phyloP scores from a whole-genome alignment of 371 early-diverging fungal genomes.

The Nematocida parisii region DNA sequence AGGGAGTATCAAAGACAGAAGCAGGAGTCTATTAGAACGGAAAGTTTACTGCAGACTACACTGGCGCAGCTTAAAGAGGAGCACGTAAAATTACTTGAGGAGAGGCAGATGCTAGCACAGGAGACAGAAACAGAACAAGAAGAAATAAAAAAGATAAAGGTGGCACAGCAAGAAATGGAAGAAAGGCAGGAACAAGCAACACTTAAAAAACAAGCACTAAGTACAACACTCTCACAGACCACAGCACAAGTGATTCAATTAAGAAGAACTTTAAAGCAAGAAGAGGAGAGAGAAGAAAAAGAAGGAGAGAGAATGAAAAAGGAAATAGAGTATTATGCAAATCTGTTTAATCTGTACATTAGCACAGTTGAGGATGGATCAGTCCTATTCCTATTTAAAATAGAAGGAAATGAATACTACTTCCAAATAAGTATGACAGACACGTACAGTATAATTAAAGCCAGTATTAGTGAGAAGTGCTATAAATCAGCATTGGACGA shows the following conservation, averaged over 20 bases:
- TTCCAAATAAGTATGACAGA: slow-evolving; percentile 36
- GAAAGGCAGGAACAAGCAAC: slow-evolving; percentile 4
- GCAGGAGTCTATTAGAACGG: slow-evolving; percentile 31
- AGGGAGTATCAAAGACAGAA: slow-evolving; percentile 37
- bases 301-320: slow-evolving; percentile 9
- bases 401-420: not conserved
- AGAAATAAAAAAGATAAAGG: slow-evolving; percentile 38
- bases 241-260: not conserved
- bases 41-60: slow-evolving; percentile 35
- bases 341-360: slow-evolving; percentile 2
- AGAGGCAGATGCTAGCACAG: slow-evolving; percentile 49
- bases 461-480: slow-evolving; percentile 26
- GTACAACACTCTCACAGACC: not conserved
- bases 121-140: slow-evolving; percentile 42
- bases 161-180: slow-evolving; percentile 27
- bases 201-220: slow-evolving; percentile 5
- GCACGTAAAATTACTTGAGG: slow-evolving; percentile 44
- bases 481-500: slow-evolving; percentile 23
- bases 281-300: slow-evolving; percentile 34
- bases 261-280: slow-evolving; percentile 37
- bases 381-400: slow-evolving; percentile 35
- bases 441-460: slow-evolving; percentile 39
- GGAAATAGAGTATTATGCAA: slow-evolving; percentile 36
- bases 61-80: slow-evolving; percentile 54
- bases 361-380: slow-evolving; percentile 18